Percentiles rank a stretch among this genome's conserved stretches.
These are phyloP conservation scores for Euptelea pleiosperma DNA, from an alignment of 164 flowering plant genomes.

Conservation along the genomic window DNA sequence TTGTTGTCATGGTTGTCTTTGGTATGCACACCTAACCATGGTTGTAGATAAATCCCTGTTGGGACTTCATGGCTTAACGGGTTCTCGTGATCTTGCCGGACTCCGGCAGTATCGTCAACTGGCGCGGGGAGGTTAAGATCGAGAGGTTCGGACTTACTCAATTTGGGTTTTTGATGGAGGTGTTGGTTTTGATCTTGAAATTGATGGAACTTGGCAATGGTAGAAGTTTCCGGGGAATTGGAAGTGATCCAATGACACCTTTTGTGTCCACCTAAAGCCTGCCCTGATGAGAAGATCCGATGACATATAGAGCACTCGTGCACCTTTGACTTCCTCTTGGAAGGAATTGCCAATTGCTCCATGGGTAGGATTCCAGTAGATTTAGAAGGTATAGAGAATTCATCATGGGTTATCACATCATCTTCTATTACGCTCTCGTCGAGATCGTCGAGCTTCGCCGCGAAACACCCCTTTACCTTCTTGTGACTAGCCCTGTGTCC, in stretches of 20 bases:
- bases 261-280: slow-evolving; percentile 94
- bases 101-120: slow-evolving; percentile 16
- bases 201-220: slow-evolving; percentile 35
- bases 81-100: slow-evolving; percentile 21
- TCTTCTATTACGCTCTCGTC: slow-evolving; percentile 43
- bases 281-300: slow-evolving; percentile 75
- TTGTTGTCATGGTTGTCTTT: slow-evolving; percentile 9
- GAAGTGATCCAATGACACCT: slow-evolving; percentile 97
- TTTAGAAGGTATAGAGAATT: slow-evolving; percentile 30
- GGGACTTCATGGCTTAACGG: slow-evolving; percentile 43
- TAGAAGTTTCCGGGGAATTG: slow-evolving; percentile 31
- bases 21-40: slow-evolving; percentile 36
- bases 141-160: slow-evolving; percentile 33
- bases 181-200: slow-evolving; percentile 21
- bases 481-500: slow-evolving; percentile 98
- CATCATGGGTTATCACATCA: slow-evolving; percentile 57
- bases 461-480: slow-evolving; percentile 93
- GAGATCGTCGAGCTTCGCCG: slow-evolving; percentile 52
- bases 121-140: slow-evolving; percentile 80
- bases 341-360: slow-evolving; percentile 24
- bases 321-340: slow-evolving; percentile 63
- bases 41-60: slow-evolving; percentile 40
- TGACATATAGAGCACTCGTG: slow-evolving; percentile 91
- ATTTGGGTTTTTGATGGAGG: slow-evolving; percentile 21
- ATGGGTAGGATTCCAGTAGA: slow-evolving; percentile 20